A percentile compares a stretch with the other conserved stretches of the same genome.
These are phyloP conservation scores for Eurotiales sp. DNA, from an alignment of 2,329 filamentous ascomycete species.

Conservation along the genomic window DNA sequence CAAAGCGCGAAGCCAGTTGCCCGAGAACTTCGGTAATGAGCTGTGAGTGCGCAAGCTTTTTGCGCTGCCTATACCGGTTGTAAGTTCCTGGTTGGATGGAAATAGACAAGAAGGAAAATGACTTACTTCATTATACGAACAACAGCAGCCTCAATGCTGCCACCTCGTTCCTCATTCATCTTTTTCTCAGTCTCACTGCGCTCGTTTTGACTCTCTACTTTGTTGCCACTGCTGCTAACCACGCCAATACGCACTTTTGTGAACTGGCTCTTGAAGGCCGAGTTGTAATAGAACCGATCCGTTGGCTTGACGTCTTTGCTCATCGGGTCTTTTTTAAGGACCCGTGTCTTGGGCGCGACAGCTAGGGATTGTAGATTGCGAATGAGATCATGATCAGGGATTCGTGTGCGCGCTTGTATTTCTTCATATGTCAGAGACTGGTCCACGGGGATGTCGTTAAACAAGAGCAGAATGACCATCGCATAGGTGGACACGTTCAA, in stretches of 20 bases:
- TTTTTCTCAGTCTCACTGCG: slow-evolving; percentile 49
- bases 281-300: slow-evolving; percentile 80
- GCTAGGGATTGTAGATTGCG: slow-evolving; percentile 78
- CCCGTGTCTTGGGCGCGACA: slow-evolving; percentile 75
- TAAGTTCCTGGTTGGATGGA: slow-evolving; percentile 50
- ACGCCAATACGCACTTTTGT: slow-evolving; percentile 87
- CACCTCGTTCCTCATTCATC: slow-evolving; percentile 48
- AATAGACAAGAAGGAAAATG: slow-evolving; percentile 25
- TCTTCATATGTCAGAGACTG: slow-evolving; percentile 63
- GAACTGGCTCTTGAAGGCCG: slow-evolving; percentile 73
- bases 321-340: slow-evolving; percentile 76
- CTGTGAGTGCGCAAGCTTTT: slow-evolving; percentile 45
- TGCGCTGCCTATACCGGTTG: slow-evolving; percentile 40
- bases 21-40: slow-evolving; percentile 50
- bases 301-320: slow-evolving; percentile 71
- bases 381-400: slow-evolving; percentile 68
- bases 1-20: slow-evolving; percentile 47
- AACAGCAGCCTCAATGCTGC: slow-evolving; percentile 50
- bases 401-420: slow-evolving; percentile 77
- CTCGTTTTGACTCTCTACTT: slow-evolving; percentile 70
- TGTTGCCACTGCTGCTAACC: slow-evolving; percentile 70
- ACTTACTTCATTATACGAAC: slow-evolving; percentile 53
- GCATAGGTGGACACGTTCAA: slow-evolving; percentile 88
- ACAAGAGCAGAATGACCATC: slow-evolving; percentile 84
- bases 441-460: slow-evolving; percentile 67